phyloP scores from a whole-genome alignment of 2,329 filamentous ascomycete genomes.

The Ceratocystiopsis sp. region DNA sequence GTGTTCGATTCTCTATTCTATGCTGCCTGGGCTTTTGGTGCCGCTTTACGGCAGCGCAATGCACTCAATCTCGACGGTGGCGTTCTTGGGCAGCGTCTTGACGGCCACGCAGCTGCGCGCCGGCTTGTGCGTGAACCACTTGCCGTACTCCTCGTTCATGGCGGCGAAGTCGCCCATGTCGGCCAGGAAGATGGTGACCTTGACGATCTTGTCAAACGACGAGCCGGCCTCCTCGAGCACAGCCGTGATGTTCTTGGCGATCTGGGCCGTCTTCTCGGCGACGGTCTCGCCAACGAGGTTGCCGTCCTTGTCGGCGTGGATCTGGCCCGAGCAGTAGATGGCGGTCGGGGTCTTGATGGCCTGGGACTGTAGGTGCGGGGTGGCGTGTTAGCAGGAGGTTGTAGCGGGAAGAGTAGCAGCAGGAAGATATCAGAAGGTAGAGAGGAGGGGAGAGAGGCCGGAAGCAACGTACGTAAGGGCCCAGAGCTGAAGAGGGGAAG shows the following conservation, averaged over 20 bases:
- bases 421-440: too few relatives aligned
- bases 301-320: conserved; percentile 46
- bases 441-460: background rate
- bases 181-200: conserved; percentile 80
- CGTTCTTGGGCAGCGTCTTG: conserved; percentile 72
- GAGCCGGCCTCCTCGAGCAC: conserved; percentile 73
- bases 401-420: too few relatives aligned
- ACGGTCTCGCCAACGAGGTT: conserved; percentile 41
- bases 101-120: conserved; percentile 83
- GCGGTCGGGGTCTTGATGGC: conserved; percentile 47
- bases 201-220: conserved; percentile 64
- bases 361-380: conserved; percentile 25
- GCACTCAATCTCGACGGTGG: conserved; percentile 80
- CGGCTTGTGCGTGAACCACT: conserved; percentile 71
- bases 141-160: conserved; percentile 75
- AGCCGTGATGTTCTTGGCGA: conserved; percentile 63
- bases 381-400: background rate
- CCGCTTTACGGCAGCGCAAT: conserved; percentile 49
- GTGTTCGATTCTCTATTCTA: too few relatives aligned
- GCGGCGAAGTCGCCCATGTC: conserved; percentile 79
- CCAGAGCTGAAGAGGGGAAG: conserved; percentile 28
- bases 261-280: conserved; percentile 43
- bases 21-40: too few relatives aligned
- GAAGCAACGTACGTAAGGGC: conserved; percentile 40
- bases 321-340: conserved; percentile 53